These are phyloP conservation scores for Baorangia bicolor DNA, from an alignment of 768 basidiomycete genomes.

Conservation along the genomic window DNA sequence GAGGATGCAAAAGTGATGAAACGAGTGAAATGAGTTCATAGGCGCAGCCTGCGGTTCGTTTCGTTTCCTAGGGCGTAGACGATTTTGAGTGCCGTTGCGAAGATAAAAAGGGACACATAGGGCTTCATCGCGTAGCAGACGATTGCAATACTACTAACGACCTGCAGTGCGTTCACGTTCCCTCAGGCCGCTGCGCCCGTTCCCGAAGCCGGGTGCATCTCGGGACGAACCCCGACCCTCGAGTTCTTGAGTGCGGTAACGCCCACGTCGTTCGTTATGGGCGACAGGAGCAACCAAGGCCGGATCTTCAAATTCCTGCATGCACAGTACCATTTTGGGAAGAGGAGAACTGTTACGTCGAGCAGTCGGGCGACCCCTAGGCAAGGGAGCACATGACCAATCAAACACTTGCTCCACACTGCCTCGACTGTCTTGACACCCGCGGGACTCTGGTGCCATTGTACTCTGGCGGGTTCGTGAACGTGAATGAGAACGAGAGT, in stretches of 20 bases:
- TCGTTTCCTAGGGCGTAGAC: constrained; percentile 8
- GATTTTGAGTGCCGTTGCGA: constrained; percentile 15
- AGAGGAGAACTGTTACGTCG: constrained; percentile 62
- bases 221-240: constrained; percentile 40
- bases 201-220: constrained; percentile 62
- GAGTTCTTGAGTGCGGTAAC: constrained; percentile 54
- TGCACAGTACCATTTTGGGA: constrained; percentile 44
- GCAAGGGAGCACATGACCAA: constrained; percentile 43
- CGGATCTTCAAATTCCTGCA: constrained; percentile 34
- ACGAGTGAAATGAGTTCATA: constrained; percentile 18
- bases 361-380: constrained; percentile 44
- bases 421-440: constrained; percentile 27
- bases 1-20: constrained; percentile 21
- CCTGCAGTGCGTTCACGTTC: constrained; percentile 37
- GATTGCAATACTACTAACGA: constrained; percentile 22
- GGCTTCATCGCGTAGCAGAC: constrained; percentile 1
- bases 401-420: constrained; percentile 47
- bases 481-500: constrained; percentile 43
- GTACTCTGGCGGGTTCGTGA: constrained; percentile 33
- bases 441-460: constrained; percentile 11
- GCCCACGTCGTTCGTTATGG: constrained; percentile 45
- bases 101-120: not conserved
- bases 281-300: constrained; percentile 23
- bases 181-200: constrained; percentile 63
- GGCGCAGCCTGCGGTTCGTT: constrained; percentile 25